phyloP scores from a whole-genome alignment of 805 yeast genomes.

The Candida cerambycidarum region DNA sequence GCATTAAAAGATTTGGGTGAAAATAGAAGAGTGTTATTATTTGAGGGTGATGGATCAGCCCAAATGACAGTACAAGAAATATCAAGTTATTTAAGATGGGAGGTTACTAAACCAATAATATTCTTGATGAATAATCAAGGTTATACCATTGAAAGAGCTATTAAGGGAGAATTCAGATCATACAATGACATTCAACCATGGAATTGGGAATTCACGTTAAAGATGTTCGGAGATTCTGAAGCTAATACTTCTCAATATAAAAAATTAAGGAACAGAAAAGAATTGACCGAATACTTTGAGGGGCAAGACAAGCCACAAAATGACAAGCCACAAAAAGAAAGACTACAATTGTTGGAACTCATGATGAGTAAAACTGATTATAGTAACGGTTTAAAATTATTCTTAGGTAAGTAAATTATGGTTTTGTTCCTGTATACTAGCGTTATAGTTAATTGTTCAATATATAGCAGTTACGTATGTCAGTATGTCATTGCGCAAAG shows the following conservation, averaged over 20 bases:
- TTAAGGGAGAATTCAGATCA: slow-evolving; percentile 70
- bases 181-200: slow-evolving; percentile 84
- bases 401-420: slow-evolving; percentile 9
- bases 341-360: slow-evolving; percentile 27
- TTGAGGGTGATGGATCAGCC: slow-evolving; percentile 93
- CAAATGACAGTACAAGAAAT: slow-evolving; percentile 92
- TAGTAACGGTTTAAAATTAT: slow-evolving; percentile 22
- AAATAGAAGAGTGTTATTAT: slow-evolving; percentile 60
- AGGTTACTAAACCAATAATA: slow-evolving; percentile 55
- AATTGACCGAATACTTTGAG: slow-evolving; percentile 15
- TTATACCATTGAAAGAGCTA: slow-evolving; percentile 85
- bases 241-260: slow-evolving; percentile 22
- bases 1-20: slow-evolving; percentile 59
- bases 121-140: slow-evolving; percentile 83
- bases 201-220: slow-evolving; percentile 74
- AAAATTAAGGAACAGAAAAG: slow-evolving; percentile 19
- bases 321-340: too few species aligned
- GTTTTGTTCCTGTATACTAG: too few species aligned
- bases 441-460: too few species aligned
- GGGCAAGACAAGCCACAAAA: slow-evolving; percentile 15
- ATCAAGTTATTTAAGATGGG: slow-evolving; percentile 59
- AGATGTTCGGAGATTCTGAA: slow-evolving; percentile 56
- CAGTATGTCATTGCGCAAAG: too few species aligned
- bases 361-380: slow-evolving; percentile 27
- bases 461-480: too few species aligned